Base-by-base conservation (phyloP, 2,329 filamentous ascomycete genomes). In the Sporothrix schenckii region DNA sequence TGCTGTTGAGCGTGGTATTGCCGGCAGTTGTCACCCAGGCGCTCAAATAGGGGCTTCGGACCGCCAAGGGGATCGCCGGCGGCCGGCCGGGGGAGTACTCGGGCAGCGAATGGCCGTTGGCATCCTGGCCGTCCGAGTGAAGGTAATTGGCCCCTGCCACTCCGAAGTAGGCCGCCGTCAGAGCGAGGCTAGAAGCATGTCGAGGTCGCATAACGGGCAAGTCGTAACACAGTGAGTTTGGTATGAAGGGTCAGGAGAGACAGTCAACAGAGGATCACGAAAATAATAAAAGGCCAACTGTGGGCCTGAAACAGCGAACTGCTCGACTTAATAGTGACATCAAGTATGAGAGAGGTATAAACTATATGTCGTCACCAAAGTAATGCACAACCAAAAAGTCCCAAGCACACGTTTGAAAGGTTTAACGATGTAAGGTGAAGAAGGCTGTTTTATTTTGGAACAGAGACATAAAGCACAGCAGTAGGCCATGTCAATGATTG, bases 1-100 rank as follows among this genome's bases (percentile, higher is more conserved):
- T 72, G 53, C 73, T 86, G 53, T 87, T 85, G 91, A 92, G 93
- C 4, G 92, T 92, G 65, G 84, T 83, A 66, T 89, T 86, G 74
- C 91, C 84, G 44, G 91, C 90, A 77, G 87, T 85, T 49, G 83
- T 82, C 66, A 91, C 77, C 85, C 85, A 87, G 27, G 84, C 81
- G 72, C 83, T 86, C 54, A 86, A 75, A 74, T 87, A 87, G 3
- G 85, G 85, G 73, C 84, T 86, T 53, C 85, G 81, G 41, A 87
- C 85, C 67, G 83, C 80, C 41, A 87, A 78, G 19, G 85, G 85
- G 50, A 86, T 73, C 13, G 85, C 83, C 3, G 83, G 82, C 6
- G 84, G 84, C 6, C 81, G 83, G 77, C 61, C 47, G 53, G 69
- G 69, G 7, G 72, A 69, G 68, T 72, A 73, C 24, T 24, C 56